Percentiles rank a stretch among this genome's conserved stretches.
phyloP scores from a whole-genome alignment of 2,329 filamentous ascomycete species.

The Celoporthe dispersa region DNA sequence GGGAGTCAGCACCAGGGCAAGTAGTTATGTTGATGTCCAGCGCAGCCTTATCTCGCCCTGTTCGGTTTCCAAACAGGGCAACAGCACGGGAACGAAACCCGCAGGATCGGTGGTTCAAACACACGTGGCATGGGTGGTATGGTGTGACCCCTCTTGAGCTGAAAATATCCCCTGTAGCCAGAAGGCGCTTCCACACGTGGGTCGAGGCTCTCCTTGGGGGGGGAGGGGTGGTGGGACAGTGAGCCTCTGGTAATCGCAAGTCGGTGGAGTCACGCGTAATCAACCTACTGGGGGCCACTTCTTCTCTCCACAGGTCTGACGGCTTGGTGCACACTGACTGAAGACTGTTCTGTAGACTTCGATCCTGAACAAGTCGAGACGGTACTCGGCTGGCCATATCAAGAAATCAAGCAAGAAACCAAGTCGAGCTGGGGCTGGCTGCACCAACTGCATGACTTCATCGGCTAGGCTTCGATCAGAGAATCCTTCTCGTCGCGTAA shows the following conservation, averaged over 20 bases:
- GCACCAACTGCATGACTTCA: neutral
- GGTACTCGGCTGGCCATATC: neutral
- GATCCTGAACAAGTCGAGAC: neutral
- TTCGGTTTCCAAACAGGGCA: neutral
- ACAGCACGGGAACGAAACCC: neutral
- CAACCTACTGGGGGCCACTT: neutral
- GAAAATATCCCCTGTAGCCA: neutral
- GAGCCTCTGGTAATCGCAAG: neutral
- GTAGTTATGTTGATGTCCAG: neutral
- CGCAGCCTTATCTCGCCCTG: neutral
- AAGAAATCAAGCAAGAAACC: too few species aligned
- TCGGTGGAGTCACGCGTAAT: neutral
- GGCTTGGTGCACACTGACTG: neutral
- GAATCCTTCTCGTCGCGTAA: neutral
- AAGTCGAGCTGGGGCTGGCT: neutral
- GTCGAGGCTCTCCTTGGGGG: neutral
- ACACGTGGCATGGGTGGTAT: constrained; percentile 1
- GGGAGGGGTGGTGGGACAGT: neutral
- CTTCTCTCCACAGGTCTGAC: neutral
- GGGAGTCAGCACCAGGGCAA: neutral
- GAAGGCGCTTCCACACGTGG: neutral
- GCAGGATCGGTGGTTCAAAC: neutral
- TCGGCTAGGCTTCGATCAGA: neutral
- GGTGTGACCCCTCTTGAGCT: neutral
- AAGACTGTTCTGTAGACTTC: neutral